Base-by-base conservation (phyloP, 257 asterid genomes). In the Cordia subcordata region DNA sequence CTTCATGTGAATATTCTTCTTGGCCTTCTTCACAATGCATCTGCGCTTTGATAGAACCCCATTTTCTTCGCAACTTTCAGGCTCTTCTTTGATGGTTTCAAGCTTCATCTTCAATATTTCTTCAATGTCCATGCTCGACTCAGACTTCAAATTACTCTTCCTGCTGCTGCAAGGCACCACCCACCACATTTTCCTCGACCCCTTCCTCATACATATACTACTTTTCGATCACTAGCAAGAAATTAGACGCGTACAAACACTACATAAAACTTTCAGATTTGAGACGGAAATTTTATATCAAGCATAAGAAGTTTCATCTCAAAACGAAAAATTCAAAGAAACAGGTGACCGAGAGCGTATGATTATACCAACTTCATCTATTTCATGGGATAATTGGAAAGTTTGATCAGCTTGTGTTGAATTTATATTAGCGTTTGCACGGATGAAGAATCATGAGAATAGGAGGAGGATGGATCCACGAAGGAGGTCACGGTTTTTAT, bases 81-180 rank as follows among this genome's bases (percentile, higher is more conserved):
- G 73, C 51, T 85, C 88, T 66, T 88, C 96, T 55, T 63, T 49
- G 70, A 90, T 84, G 5, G 86, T 81, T 32, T 72, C 90, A 8
- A 86, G 92, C 77, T 84, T 86, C 94, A 79, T 82, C 75, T 84
- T 90, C 3, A 90, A 72, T 63, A 86, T 79, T 9, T 90, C 94
- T 32, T 82, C 85, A 13, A 82, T 71, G 47, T 78, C 87, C 81
- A 86, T 49, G 57, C 78, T 57, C 20, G 83, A 68, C 13, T 86
- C 86, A 0, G 72, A 62, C 40, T 71, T 75, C 79, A 49, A 37
- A 13, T 9, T 54, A 67, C 60, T 79, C 68, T 70, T 81, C 65
- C 42, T 40, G 66, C 74, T 79, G 62, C 60, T 65, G 62, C 81
- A 62, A 14, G 70, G 55, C 53, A 68, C 77, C 45, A 53, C 65